Conservation (phyloP, 306 rosid genomes). For the Cucurbita ficifolia region DNA sequence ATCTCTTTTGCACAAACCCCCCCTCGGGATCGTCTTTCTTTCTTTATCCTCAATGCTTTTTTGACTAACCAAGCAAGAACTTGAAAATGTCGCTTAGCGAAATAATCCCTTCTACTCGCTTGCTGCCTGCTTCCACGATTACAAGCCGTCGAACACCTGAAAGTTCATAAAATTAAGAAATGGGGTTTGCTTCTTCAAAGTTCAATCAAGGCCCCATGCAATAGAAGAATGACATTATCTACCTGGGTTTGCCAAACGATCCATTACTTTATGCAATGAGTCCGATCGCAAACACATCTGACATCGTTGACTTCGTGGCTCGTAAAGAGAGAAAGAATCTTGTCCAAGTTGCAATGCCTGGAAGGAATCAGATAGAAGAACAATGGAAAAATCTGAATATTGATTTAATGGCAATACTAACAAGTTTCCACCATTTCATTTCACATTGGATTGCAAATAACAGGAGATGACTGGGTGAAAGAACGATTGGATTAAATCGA, state of each 20-base stretch:
- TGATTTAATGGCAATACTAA: not conserved
- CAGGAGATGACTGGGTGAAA: not conserved
- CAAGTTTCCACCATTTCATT: not conserved
- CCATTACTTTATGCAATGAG: constrained; percentile 93
- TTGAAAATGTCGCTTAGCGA: constrained; percentile 76
- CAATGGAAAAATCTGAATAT: not conserved
- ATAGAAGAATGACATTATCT: not conserved
- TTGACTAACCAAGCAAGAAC: constrained; percentile 51
- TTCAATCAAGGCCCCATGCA: not conserved
- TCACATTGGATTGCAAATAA: not conserved
- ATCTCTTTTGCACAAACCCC: constrained; percentile 7
- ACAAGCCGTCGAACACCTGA: constrained; percentile 83
- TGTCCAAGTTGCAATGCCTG: constrained; percentile 95
- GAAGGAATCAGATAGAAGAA: not conserved
- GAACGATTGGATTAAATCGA: not conserved
- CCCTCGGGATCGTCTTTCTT: not conserved
- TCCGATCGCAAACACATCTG: constrained; percentile 93
- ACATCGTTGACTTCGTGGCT: constrained; percentile 77
- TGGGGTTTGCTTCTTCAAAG: not conserved
- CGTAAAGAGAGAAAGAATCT: constrained; percentile 43
- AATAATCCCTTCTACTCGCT: constrained; percentile 85
- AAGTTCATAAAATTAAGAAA: not conserved
- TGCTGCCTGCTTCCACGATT: constrained; percentile 96
- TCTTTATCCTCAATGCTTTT: constrained; percentile 16
- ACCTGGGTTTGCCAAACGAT: constrained; percentile 86